These are phyloP conservation scores for Thamnidium elegans DNA, from an alignment of 192 early-diverging fungal species.

Conservation along the genomic window DNA sequence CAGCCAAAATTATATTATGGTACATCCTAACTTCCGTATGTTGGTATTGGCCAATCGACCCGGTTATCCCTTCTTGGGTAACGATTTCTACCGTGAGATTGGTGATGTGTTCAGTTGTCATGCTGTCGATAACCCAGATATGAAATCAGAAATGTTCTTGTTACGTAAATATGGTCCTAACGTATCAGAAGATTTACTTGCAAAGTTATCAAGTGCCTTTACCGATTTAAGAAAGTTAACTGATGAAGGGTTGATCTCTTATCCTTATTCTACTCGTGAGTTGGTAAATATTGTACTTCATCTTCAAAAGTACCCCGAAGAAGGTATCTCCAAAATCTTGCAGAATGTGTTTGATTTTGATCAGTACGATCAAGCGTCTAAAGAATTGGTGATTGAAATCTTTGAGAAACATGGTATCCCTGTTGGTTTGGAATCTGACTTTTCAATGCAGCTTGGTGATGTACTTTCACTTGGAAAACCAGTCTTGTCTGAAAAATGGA, in stretches of 20 bases:
- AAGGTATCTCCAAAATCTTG: conserved; percentile 64
- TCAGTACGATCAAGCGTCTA: conserved; percentile 64
- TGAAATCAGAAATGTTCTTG: conserved; percentile 68
- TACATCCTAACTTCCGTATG: conserved; percentile 74
- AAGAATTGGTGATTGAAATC: conserved; percentile 66
- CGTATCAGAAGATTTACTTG: conserved; percentile 64
- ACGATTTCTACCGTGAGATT: conserved; percentile 80
- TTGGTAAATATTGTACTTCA: conserved; percentile 76
- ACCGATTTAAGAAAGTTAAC: conserved; percentile 66
- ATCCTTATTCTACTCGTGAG: conserved; percentile 82
- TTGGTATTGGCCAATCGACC: conserved; percentile 83
- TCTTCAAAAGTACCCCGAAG: conserved; percentile 68
- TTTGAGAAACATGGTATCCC: conserved; percentile 74
- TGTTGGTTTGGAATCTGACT: conserved; percentile 65
- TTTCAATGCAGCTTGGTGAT: conserved; percentile 57
- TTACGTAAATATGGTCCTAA: conserved; percentile 68
- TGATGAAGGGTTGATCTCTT: conserved; percentile 73
- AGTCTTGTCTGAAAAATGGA: conserved; percentile 57
- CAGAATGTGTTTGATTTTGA: conserved; percentile 86
- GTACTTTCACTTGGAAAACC: conserved; percentile 48
- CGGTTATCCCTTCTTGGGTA: conserved; percentile 74
- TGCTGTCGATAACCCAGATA: conserved; percentile 76
- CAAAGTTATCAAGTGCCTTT: conserved; percentile 67
- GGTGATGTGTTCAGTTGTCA: conserved; percentile 76
- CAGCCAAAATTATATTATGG: conserved; percentile 47